These are phyloP conservation scores for Forsythia suspensa DNA, from an alignment of 257 asterid genomes.

Conservation along the genomic window DNA sequence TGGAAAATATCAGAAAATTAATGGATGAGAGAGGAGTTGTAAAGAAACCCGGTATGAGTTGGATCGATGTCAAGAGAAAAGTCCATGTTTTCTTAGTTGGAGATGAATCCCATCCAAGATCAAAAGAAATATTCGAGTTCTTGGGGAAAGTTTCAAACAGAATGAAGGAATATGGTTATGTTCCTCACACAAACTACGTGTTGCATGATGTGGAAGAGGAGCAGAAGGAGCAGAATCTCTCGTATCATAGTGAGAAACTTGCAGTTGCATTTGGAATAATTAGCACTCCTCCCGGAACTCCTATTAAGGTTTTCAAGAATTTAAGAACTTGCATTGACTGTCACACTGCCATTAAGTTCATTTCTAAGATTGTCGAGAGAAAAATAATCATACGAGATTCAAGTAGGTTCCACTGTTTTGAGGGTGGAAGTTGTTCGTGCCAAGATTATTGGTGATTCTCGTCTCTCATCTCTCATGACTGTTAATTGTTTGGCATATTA, in stretches of 20 bases:
- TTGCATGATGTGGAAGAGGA: conserved; percentile 83
- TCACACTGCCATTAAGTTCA: conserved; percentile 69
- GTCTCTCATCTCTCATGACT: not conserved
- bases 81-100: conserved; percentile 59
- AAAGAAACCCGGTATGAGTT: conserved; percentile 75
- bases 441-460: conserved; percentile 41
- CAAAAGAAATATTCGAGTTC: conserved; percentile 47
- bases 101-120: conserved; percentile 48
- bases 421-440: conserved; percentile 67
- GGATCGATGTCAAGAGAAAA: conserved; percentile 50
- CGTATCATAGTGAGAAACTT: conserved; percentile 70
- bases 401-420: conserved; percentile 66
- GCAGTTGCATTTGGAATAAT: conserved; percentile 75
- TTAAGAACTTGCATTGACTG: conserved; percentile 78
- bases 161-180: conserved; percentile 73
- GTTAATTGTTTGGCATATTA: conserved; percentile 35
- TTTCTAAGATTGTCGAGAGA: conserved; percentile 57
- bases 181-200: conserved; percentile 57
- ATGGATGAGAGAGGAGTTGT: conserved; percentile 69
- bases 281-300: conserved; percentile 46
- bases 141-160: conserved; percentile 50
- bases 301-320: conserved; percentile 77
- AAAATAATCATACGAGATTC: conserved; percentile 62
- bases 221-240: conserved; percentile 65
- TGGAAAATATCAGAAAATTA: conserved; percentile 51